These are phyloP conservation scores for Dendrobium huoshanense DNA, from an alignment of 106 monocot genomes.

Conservation along the genomic window DNA sequence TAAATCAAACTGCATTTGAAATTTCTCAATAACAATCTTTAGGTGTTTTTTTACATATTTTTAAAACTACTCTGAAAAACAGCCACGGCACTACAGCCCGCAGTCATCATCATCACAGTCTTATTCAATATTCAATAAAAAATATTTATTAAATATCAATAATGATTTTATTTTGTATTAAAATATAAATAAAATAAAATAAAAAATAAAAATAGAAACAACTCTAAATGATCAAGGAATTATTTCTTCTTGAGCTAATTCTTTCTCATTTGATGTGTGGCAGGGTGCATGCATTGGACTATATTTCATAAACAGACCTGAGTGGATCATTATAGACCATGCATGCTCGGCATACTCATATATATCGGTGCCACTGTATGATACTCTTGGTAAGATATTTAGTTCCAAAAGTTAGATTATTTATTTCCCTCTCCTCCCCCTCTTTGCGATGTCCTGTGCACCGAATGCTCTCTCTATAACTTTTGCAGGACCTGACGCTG, in stretches of 20 bases:
- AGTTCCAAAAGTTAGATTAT: background rate
- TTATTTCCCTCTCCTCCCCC: background rate
- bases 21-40: too few relatives aligned
- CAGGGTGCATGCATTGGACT: slow-evolving; percentile 85
- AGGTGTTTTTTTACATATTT: too few relatives aligned
- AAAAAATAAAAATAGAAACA: too few relatives aligned
- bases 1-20: too few relatives aligned
- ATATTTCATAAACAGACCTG: slow-evolving; percentile 95
- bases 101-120: too few relatives aligned
- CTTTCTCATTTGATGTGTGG: slow-evolving; percentile 6
- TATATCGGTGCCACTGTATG: slow-evolving; percentile 88
- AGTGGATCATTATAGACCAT: slow-evolving; percentile 94
- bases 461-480: background rate
- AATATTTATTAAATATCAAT: too few relatives aligned
- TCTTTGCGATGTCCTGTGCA: background rate
- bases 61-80: too few relatives aligned
- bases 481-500: slow-evolving; percentile 91
- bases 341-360: slow-evolving; percentile 94
- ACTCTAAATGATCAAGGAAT: background rate
- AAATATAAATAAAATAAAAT: too few relatives aligned
- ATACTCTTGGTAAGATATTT: slow-evolving; percentile 72
- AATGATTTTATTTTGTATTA: too few relatives aligned
- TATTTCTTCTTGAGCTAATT: background rate
- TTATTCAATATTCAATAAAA: too few relatives aligned
- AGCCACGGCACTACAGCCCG: too few relatives aligned